These are phyloP conservation scores for Colletotrichum somersetense DNA, from an alignment of 2,329 filamentous ascomycete species.

Conservation along the genomic window DNA sequence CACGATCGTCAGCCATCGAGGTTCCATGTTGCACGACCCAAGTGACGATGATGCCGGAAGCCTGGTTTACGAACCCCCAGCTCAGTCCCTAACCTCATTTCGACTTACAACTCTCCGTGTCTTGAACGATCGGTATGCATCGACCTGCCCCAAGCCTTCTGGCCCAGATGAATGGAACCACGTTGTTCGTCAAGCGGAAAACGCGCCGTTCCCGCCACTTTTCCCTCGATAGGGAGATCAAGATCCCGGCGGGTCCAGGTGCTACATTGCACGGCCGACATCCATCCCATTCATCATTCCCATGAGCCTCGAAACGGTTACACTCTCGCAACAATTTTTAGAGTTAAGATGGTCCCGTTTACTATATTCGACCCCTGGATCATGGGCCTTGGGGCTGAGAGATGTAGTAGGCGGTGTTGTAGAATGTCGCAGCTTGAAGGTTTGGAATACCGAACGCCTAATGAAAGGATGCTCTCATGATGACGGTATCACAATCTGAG, in stretches of 20 bases:
- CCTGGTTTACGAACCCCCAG: slow-evolving; percentile 3
- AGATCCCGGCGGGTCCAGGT: slow-evolving; percentile 18
- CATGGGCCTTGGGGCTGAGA: background rate
- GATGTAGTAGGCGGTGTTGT: background rate
- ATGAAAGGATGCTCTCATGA: background rate
- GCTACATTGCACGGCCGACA: slow-evolving; percentile 35
- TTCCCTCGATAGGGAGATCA: slow-evolving; percentile 3
- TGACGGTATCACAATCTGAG: slow-evolving; percentile 8
- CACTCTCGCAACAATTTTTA: background rate
- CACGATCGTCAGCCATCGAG: slow-evolving; percentile 8
- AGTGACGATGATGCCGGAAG: slow-evolving; percentile 33
- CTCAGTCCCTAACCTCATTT: background rate
- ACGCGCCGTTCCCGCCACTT: slow-evolving; percentile 1
- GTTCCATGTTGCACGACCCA: slow-evolving; percentile 14
- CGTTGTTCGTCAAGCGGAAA: slow-evolving; percentile 26
- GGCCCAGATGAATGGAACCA: slow-evolving; percentile 36
- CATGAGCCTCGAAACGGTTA: slow-evolving; percentile 7
- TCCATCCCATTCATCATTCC: background rate
- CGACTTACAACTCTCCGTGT: background rate
- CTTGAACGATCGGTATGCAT: slow-evolving; percentile 13
- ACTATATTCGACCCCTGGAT: slow-evolving; percentile 16
- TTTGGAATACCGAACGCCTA: slow-evolving; percentile 15
- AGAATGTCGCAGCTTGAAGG: slow-evolving; percentile 22
- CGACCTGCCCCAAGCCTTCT: slow-evolving; percentile 33
- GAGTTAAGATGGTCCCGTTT: background rate